A percentile compares a stretch with the other conserved stretches of the same genome.
Conservation (phyloP, 495 filamentous ascomycete species). For the Hyaloscypha hepaticicola region DNA sequence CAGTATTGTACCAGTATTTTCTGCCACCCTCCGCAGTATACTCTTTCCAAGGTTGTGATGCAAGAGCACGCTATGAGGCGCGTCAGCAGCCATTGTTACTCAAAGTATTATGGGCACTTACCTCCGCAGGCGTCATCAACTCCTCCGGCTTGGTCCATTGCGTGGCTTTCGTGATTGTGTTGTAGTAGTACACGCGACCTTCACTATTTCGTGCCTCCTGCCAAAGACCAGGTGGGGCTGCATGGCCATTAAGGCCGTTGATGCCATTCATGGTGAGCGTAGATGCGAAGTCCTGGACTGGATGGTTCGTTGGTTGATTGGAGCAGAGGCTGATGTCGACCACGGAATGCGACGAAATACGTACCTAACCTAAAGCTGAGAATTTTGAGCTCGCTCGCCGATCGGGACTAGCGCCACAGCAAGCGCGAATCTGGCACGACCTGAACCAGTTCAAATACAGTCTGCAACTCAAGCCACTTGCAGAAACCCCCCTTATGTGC, state of each 20-base stretch:
- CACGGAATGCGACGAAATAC: background rate
- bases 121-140: constrained; percentile 84
- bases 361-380: background rate
- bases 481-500: background rate
- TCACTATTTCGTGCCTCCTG: constrained; percentile 80
- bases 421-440: background rate
- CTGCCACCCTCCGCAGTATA: constrained; percentile 81
- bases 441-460: background rate
- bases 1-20: constrained; percentile 92
- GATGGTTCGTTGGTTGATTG: background rate
- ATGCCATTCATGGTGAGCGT: constrained; percentile 60
- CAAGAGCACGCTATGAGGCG: constrained; percentile 64
- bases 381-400: background rate
- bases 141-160: constrained; percentile 94
- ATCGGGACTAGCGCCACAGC: background rate
- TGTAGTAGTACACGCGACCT: constrained; percentile 92
- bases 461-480: background rate
- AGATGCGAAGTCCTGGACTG: background rate
- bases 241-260: constrained; percentile 55
- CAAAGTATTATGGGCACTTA: constrained; percentile 39
- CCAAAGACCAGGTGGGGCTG: constrained; percentile 62
- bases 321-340: background rate
- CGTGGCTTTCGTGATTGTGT: constrained; percentile 79
- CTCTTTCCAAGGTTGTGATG: constrained; percentile 89
- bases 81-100: constrained; percentile 18